These are phyloP conservation scores for Ophiostoma ulmi DNA, from an alignment of 2,329 filamentous ascomycete genomes.

Conservation along the genomic window DNA sequence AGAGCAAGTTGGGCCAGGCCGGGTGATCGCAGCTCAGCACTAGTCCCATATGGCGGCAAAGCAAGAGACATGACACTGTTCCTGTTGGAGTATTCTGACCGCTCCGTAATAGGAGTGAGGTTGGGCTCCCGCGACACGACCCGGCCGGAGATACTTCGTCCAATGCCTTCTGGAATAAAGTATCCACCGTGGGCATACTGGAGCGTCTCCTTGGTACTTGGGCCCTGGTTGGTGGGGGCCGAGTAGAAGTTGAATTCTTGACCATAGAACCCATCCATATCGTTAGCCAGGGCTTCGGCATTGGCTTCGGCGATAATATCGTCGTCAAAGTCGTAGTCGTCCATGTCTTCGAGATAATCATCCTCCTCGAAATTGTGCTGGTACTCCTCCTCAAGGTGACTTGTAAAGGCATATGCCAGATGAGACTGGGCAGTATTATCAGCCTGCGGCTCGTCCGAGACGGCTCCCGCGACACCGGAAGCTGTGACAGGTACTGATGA, in stretches of 20 bases:
- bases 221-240: conserved; percentile 31
- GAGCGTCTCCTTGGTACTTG: conserved; percentile 37
- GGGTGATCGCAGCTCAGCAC: conserved; percentile 58
- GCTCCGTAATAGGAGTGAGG: conserved; percentile 90
- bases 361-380: conserved; percentile 32
- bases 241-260: conserved; percentile 97
- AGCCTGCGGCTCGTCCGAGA: no score
- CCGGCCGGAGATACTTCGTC: conserved; percentile 67
- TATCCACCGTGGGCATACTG: conserved; percentile 78
- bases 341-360: conserved; percentile 49
- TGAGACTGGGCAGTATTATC: conserved; percentile 20
- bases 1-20: conserved; percentile 72
- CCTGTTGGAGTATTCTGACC: conserved; percentile 90
- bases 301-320: conserved; percentile 93
- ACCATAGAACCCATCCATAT: conserved; percentile 90
- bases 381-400: conserved; percentile 31
- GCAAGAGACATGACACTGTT: conserved; percentile 79
- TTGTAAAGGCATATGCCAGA: conserved; percentile 22
- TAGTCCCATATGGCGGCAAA: conserved; percentile 42
- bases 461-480: background rate
- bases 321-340: conserved; percentile 68
- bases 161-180: conserved; percentile 66
- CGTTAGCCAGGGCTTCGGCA: conserved; percentile 84
- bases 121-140: conserved; percentile 79
- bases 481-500: background rate